Evolutionary conservation across 345 rosid species (phyloP).

Genomic region (Orychophragmus violaceus): DNA sequence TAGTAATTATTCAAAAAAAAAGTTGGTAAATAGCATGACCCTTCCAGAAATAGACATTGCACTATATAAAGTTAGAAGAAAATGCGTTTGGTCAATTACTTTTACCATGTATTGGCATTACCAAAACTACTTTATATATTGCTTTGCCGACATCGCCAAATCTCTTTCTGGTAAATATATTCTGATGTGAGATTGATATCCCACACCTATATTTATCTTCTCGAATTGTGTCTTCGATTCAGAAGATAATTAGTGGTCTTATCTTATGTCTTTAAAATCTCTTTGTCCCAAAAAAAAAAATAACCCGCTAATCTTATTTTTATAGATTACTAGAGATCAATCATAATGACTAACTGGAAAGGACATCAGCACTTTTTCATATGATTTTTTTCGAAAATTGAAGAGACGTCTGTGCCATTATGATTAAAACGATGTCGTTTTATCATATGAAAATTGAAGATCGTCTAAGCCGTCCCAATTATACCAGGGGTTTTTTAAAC

Average conservation of each 20-base stretch:
- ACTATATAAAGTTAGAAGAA: constrained; percentile 11
- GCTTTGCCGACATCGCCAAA: neutral
- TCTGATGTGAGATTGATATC: neutral
- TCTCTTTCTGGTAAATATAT: constrained; percentile 13
- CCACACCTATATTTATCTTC: constrained; percentile 9
- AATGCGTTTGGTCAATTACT: constrained; percentile 24
- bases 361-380: too few relatives aligned
- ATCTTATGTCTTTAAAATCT: neutral
- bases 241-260: constrained; percentile 4
- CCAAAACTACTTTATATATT: constrained; percentile 5
- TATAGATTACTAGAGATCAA: too few relatives aligned
- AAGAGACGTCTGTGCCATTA: too few relatives aligned
- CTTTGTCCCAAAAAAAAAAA: too few relatives aligned
- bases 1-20: too few relatives aligned
- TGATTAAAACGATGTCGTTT: too few relatives aligned
- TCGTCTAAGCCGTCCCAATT: too few relatives aligned
- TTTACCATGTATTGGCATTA: constrained; percentile 13
- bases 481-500: too few relatives aligned
- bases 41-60: constrained; percentile 22
- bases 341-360: too few relatives aligned
- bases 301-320: too few relatives aligned
- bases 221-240: constrained; percentile 17
- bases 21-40: constrained; percentile 2
- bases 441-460: too few relatives aligned
- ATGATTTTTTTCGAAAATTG: too few relatives aligned